Conservation (phyloP, 2,329 filamentous ascomycete species). For the Botrytis porri region DNA sequence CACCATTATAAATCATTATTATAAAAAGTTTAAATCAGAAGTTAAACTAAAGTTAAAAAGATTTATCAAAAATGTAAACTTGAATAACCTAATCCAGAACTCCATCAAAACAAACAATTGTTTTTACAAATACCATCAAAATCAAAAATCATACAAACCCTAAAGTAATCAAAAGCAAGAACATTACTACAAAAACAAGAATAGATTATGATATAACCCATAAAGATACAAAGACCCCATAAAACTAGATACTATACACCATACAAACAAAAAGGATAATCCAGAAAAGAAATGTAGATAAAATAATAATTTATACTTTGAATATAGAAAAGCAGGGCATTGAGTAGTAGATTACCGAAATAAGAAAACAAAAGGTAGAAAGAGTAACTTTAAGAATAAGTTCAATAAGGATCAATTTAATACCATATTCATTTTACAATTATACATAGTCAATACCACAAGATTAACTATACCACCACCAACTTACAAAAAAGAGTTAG, state of each 20-base stretch:
- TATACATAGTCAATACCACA: neutral
- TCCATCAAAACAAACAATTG: too few relatives aligned
- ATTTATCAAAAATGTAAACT: too few relatives aligned
- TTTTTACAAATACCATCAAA: too few relatives aligned
- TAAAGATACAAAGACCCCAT: neutral
- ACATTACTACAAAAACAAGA: too few relatives aligned
- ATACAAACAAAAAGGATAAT: neutral
- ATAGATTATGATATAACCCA: too few relatives aligned
- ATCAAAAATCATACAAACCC: too few relatives aligned
- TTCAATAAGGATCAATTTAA: neutral
- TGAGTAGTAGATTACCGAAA: fast-evolving
- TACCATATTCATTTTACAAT: neutral
- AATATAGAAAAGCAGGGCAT: neutral
- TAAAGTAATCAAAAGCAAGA: too few relatives aligned
- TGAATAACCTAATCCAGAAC: too few relatives aligned
- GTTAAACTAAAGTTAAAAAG: too few relatives aligned
- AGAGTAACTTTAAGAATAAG: neutral
- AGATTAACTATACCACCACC: neutral
- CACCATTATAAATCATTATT: too few relatives aligned
- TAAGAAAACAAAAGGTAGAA: neutral
- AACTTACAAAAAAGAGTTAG: neutral
- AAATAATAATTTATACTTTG: neutral
- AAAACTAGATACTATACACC: neutral
- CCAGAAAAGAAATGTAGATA: neutral
- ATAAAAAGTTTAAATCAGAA: too few relatives aligned